Evolutionary conservation across 2,329 filamentous ascomycete species (phyloP).

Genomic region (Hymenoscyphus albidus): DNA sequence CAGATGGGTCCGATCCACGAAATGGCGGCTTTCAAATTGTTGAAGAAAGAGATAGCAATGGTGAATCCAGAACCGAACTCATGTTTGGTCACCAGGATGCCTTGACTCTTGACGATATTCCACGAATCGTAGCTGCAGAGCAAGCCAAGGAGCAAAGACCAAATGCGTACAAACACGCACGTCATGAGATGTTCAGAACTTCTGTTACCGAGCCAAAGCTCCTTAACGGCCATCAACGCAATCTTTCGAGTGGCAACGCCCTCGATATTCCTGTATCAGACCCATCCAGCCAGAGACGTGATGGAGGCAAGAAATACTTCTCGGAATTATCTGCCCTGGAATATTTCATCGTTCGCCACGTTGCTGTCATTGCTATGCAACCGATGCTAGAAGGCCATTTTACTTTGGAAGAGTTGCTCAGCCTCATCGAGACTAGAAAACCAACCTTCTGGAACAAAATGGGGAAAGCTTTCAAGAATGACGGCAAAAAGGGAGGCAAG

Average conservation of each 20-base stretch:
- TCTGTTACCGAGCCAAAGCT: conserved; percentile 59
- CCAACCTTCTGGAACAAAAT: conserved; percentile 98
- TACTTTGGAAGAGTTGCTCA: conserved; percentile 86
- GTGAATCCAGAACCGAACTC: conserved; percentile 69
- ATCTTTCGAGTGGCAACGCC: conserved; percentile 55
- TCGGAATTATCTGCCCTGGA: conserved; percentile 92
- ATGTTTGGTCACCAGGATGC: conserved; percentile 90
- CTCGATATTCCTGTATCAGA: conserved; percentile 48
- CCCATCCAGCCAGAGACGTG: conserved; percentile 44
- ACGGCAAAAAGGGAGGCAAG: conserved; percentile 71
- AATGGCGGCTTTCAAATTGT: conserved; percentile 70
- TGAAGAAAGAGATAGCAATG: conserved; percentile 68
- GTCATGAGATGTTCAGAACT: conserved; percentile 61
- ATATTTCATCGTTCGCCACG: conserved; percentile 94
- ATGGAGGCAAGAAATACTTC: conserved; percentile 73
- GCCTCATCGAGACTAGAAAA: conserved; percentile 89
- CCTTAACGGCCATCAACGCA: conserved; percentile 65
- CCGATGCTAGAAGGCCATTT: conserved; percentile 87
- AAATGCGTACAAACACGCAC: conserved; percentile 71
- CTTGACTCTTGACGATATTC: conserved; percentile 92
- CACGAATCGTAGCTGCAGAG: conserved; percentile 90
- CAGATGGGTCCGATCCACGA: conserved; percentile 49
- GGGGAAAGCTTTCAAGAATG: conserved; percentile 90
- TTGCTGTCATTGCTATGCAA: conserved; percentile 93
- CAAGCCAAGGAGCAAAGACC: conserved; percentile 88